These are phyloP conservation scores for Tetrapisispora iriomotensis DNA, from an alignment of 805 yeast genomes.

Conservation along the genomic window DNA sequence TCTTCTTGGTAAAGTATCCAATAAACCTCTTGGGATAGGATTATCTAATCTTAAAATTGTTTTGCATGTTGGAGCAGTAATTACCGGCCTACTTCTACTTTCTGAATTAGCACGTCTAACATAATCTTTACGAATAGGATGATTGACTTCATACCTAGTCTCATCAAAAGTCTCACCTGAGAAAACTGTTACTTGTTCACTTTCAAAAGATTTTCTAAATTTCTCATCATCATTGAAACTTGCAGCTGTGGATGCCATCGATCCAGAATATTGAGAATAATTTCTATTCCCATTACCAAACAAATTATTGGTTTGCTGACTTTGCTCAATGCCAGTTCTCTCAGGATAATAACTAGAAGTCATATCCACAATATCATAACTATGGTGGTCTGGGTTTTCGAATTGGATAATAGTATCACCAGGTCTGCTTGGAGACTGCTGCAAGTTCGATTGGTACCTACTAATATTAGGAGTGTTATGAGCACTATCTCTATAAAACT, in stretches of 20 bases:
- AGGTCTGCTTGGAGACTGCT: constrained; percentile 64
- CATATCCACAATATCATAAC: constrained; percentile 27
- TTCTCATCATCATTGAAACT: constrained; percentile 20
- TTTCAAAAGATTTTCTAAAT: constrained; percentile 48
- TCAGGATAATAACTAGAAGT: constrained; percentile 16
- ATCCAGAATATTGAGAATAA: constrained; percentile 8
- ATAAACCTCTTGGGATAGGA: constrained; percentile 84
- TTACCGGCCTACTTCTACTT: constrained; percentile 51
- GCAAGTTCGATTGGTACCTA: constrained; percentile 55
- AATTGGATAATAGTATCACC: constrained; percentile 41
- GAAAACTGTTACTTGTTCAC: constrained; percentile 24
- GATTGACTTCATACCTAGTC: constrained; percentile 29
- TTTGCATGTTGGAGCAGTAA: constrained; percentile 36
- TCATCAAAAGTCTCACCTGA: constrained; percentile 29
- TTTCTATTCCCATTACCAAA: constrained; percentile 3
- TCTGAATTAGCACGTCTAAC: constrained; percentile 52
- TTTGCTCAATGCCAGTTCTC: background rate
- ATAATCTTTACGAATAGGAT: constrained; percentile 27
- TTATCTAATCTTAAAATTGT: constrained; percentile 70
- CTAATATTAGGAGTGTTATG: constrained; percentile 32
- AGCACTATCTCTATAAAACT: constrained; percentile 25
- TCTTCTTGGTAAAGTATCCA: constrained; percentile 73
- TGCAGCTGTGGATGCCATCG: constrained; percentile 21
- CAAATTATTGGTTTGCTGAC: constrained; percentile 6
- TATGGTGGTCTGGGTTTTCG: constrained; percentile 26